Percentiles rank a stretch among this genome's conserved stretches.
These are phyloP conservation scores for Pogostemon cablin DNA, from an alignment of 257 asterid genomes.

Conservation along the genomic window DNA sequence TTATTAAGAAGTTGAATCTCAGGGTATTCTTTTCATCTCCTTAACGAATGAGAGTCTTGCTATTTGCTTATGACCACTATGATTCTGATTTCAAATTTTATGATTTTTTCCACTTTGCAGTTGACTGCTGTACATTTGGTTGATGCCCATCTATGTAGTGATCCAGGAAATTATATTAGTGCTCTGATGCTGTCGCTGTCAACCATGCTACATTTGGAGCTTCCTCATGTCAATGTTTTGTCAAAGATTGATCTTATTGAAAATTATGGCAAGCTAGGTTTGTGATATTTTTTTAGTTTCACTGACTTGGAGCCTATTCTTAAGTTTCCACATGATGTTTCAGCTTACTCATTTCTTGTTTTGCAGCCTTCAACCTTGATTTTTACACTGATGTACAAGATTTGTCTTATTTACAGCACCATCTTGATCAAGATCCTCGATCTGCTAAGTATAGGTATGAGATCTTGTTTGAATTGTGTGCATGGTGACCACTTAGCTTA, in stretches of 20 bases:
- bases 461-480: constrained; percentile 14
- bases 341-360: constrained; percentile 29
- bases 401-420: constrained; percentile 78
- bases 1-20: constrained; percentile 80
- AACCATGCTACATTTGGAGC: constrained; percentile 95
- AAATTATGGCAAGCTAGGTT: constrained; percentile 90
- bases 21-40: constrained; percentile 54
- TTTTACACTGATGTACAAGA: constrained; percentile 96
- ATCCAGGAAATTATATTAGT: constrained; percentile 95
- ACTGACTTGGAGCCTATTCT: constrained; percentile 25
- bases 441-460: constrained; percentile 77
- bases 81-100: not conserved
- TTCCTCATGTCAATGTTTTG: constrained; percentile 92
- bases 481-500: constrained; percentile 12
- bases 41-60: constrained; percentile 16
- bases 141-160: constrained; percentile 97
- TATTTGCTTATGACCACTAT: constrained; percentile 11
- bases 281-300: constrained; percentile 7
- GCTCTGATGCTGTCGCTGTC: constrained; percentile 88
- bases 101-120: constrained; percentile 48
- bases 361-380: constrained; percentile 93
- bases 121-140: constrained; percentile 92
- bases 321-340: constrained; percentile 15
- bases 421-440: constrained; percentile 89
- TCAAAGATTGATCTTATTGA: constrained; percentile 96